These are phyloP conservation scores for Backusella parvicylindrica DNA, from an alignment of 192 early-diverging fungal genomes.

Conservation along the genomic window DNA sequence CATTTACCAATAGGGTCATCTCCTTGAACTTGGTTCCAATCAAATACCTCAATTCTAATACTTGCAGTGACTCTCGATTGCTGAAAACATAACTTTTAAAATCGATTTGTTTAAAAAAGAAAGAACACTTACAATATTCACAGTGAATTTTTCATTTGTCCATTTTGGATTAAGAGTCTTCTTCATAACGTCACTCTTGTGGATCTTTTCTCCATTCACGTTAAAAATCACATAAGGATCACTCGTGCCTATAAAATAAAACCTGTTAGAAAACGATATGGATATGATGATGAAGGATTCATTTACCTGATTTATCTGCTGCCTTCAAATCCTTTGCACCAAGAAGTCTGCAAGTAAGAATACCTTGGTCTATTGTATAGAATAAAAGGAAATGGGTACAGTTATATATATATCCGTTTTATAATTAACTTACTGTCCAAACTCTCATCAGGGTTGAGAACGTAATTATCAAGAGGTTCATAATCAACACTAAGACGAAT, in stretches of 20 bases:
- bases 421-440: slow-evolving; percentile 29
- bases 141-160: slow-evolving; percentile 24
- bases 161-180: slow-evolving; percentile 63
- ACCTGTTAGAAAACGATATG: background rate
- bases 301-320: slow-evolving; percentile 35
- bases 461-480: slow-evolving; percentile 12
- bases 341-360: slow-evolving; percentile 21
- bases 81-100: background rate
- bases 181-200: slow-evolving; percentile 53
- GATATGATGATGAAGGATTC: background rate
- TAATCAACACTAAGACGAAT: slow-evolving; percentile 22
- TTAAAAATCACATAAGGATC: slow-evolving; percentile 63
- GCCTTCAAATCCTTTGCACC: slow-evolving; percentile 22
- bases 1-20: slow-evolving; percentile 42
- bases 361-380: slow-evolving; percentile 32
- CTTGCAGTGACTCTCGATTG: slow-evolving; percentile 11
- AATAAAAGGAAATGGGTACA: background rate
- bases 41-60: slow-evolving; percentile 54
- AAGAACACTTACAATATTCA: slow-evolving; percentile 17
- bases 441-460: slow-evolving; percentile 22
- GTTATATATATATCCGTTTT: background rate
- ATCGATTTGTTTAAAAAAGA: background rate
- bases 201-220: slow-evolving; percentile 55
- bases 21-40: slow-evolving; percentile 63
- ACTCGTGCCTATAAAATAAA: slow-evolving; percentile 41